Evolutionary conservation across 441 rosid species (phyloP), one percentile per base, ranked within the genome.

Genomic region (Gossypium gossypioides): DNA sequence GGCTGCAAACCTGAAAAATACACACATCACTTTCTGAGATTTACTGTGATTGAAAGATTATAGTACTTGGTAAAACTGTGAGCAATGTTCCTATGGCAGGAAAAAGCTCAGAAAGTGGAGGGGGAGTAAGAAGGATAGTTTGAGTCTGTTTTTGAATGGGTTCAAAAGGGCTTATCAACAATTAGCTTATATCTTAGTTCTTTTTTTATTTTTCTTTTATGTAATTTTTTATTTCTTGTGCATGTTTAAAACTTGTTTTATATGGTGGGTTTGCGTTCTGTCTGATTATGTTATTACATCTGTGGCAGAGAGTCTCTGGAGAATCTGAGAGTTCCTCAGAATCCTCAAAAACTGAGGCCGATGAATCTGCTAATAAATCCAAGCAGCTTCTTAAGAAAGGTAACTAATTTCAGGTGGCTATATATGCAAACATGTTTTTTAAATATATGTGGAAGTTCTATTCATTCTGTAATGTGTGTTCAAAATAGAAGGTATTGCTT

Each of bases 341-440:
- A 79, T 76, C 83, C 55, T 77, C 86, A 18, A 84, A 86, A 72
- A 73, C 92, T 66, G 89, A 84, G 76, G 81, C 61, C 78, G 79
- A 75, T 54, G 89, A 84, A 32, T 62, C 86, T 76, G 75, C 77
- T 75, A 85, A 82, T 71, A 86, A 76, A 79, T 74, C 83, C 40
- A 86, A 80, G 73, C 83, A 71, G 74, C 88, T 83, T 21, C 84
- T 91, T 50, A 87, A 78, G 75, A 92, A 86, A 86, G 99, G 99
- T 89, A 81, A 74, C 72, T 50, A 40, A 62, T 60, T 76, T 72
- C 37, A 12, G n/a, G 29, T 50, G 67, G 32, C 34, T 27, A 16
- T 51, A 4, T 29, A 32, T 44, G 16, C 58, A 9, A 4, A 15
- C 16, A 0, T 72, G 65, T 57, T 58, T 22, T 52, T 55, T 57